A percentile compares a stretch with the other conserved stretches of the same genome.
These are phyloP conservation scores for Santalum album DNA, from an alignment of 164 flowering plant genomes.

Conservation along the genomic window DNA sequence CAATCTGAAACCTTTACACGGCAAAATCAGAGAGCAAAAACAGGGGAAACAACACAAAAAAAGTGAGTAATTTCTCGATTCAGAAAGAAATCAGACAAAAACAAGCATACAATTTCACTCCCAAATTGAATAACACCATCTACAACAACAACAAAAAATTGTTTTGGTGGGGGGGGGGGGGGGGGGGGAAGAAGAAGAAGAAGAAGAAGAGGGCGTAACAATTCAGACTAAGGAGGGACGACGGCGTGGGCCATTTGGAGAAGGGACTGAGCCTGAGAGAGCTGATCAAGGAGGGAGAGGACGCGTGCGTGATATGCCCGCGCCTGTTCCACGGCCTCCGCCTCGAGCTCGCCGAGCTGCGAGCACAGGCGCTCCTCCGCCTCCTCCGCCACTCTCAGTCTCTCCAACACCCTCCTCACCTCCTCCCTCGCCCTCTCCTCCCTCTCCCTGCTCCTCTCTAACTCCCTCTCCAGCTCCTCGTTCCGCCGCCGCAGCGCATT, in stretches of 20 bases:
- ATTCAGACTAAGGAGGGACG: slow-evolving; percentile 2
- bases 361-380: slow-evolving; percentile 77
- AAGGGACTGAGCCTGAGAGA: slow-evolving; percentile 39
- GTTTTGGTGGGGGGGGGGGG: too few species aligned
- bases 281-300: slow-evolving; percentile 40
- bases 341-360: slow-evolving; percentile 74
- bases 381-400: slow-evolving; percentile 59
- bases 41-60: too few species aligned
- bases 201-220: not conserved
- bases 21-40: too few species aligned
- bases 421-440: slow-evolving; percentile 51
- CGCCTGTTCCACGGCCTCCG: slow-evolving; percentile 63
- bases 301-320: slow-evolving; percentile 38
- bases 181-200: too few species aligned
- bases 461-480: slow-evolving; percentile 60
- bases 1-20: too few species aligned
- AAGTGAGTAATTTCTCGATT: too few species aligned
- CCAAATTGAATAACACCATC: too few species aligned
- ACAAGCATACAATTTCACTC: too few species aligned
- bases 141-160: too few species aligned
- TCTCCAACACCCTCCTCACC: slow-evolving; percentile 23
- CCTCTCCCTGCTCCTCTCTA: slow-evolving; percentile 41
- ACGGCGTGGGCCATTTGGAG: slow-evolving; percentile 15
- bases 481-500: slow-evolving; percentile 33
- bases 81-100: too few species aligned